phyloP scores from a whole-genome alignment of 805 yeast species.

The Aciculoconidium aculeatum region DNA sequence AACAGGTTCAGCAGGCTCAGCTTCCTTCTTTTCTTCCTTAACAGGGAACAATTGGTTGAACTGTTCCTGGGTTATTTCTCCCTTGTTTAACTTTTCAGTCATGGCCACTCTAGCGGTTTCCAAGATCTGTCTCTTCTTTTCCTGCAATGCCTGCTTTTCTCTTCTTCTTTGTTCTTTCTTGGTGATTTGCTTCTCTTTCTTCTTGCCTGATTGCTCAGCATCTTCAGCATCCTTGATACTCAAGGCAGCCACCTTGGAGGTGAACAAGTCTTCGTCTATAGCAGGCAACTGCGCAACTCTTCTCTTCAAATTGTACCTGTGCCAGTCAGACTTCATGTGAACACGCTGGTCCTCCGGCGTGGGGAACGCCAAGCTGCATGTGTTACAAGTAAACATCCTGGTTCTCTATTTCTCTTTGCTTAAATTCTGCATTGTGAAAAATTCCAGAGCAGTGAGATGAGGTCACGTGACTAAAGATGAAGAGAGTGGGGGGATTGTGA shows the following conservation, averaged over 20 bases:
- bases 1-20: conserved; percentile 1
- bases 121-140: conserved; percentile 43
- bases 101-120: conserved; percentile 42
- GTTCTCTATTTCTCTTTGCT: neutral
- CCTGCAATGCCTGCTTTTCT: conserved; percentile 45
- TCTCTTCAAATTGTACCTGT: conserved; percentile 39
- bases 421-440: neutral
- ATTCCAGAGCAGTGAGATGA: neutral
- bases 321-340: conserved; percentile 44
- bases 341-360: conserved; percentile 33
- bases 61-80: conserved; percentile 13
- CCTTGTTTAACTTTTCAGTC: conserved; percentile 24
- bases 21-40: conserved; percentile 4
- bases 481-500: neutral
- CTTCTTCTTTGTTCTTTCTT: conserved; percentile 47
- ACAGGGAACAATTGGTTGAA: conserved; percentile 9
- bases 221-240: conserved; percentile 11
- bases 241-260: conserved; percentile 16
- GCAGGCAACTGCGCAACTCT: conserved; percentile 33
- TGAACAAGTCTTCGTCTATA: conserved; percentile 18
- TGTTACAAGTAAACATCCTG: conserved; percentile 30
- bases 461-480: neutral
- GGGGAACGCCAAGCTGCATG: conserved; percentile 34
- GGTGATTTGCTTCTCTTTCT: conserved; percentile 25
- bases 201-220: conserved; percentile 12